phyloP scores from a whole-genome alignment of 2,329 filamentous ascomycete species.

The Kalmusia sp. region DNA sequence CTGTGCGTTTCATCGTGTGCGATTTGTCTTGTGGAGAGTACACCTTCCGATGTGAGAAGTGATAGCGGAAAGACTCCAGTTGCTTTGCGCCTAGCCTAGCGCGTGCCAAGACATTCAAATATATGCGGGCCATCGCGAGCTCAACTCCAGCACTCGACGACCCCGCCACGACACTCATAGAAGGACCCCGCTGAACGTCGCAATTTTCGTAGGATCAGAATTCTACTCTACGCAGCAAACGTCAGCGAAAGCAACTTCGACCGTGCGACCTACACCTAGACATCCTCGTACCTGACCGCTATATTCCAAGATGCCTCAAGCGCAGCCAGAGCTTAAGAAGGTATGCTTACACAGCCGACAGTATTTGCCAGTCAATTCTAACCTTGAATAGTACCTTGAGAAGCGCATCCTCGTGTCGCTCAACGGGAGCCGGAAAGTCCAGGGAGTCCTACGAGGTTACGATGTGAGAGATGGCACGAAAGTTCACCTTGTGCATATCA shows the following conservation, averaged over 20 bases:
- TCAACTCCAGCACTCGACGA: too few species aligned
- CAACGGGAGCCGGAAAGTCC: constrained; percentile 96
- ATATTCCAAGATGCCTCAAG: constrained; percentile 83
- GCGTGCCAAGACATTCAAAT: too few species aligned
- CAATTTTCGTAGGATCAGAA: too few species aligned
- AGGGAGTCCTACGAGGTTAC: constrained; percentile 92
- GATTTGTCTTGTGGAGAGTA: neutral
- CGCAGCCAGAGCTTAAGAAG: constrained; percentile 99
- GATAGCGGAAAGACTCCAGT: neutral
- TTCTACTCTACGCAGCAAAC: neutral
- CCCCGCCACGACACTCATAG: too few species aligned
- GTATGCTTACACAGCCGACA: constrained; percentile 55
- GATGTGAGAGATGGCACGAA: constrained; percentile 71
- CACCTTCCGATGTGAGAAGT: neutral
- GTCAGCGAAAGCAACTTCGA: neutral
- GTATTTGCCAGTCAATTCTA: constrained; percentile 13
- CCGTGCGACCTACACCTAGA: neutral
- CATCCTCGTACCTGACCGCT: neutral
- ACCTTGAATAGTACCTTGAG: constrained; percentile 83
- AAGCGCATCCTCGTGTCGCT: constrained; percentile 98
- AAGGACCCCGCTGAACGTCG: too few species aligned
- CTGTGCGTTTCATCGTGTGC: constrained; percentile 62
- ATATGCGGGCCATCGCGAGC: too few species aligned
- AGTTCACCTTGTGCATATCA: neutral
- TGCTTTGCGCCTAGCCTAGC: neutral